Evolutionary conservation across 73 alveolate species (phyloP).

Genomic region (Paramecium tetraurelia): DNA sequence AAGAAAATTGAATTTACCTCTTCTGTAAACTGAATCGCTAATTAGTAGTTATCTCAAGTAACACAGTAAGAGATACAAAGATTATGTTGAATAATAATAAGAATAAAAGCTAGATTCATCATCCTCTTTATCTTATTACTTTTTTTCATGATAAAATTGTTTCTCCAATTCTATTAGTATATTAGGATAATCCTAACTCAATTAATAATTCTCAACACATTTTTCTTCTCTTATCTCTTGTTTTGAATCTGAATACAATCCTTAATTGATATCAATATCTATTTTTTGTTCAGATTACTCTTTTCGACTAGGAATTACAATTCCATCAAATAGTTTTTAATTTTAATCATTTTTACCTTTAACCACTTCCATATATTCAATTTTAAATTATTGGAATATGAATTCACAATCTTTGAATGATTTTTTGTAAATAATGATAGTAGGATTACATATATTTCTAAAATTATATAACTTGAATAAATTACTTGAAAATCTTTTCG

Average conservation of each 20-base stretch:
- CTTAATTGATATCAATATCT: background rate
- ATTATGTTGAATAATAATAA: background rate
- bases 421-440: background rate
- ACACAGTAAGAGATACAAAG: background rate
- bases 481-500: constrained; percentile 1
- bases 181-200: constrained; percentile 6
- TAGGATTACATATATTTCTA: constrained; percentile 48
- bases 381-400: constrained; percentile 27
- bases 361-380: background rate
- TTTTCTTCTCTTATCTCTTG: background rate
- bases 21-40: constrained; percentile 30
- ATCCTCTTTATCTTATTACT: background rate
- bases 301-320: background rate
- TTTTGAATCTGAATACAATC: background rate
- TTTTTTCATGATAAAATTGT: background rate
- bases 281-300: background rate
- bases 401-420: constrained; percentile 28
- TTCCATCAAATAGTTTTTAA: background rate
- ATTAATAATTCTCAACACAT: background rate
- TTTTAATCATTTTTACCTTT: background rate
- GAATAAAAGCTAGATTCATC: background rate
- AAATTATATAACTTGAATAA: background rate
- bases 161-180: background rate
- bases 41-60: constrained; percentile 31
- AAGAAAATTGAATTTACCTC: constrained; percentile 20